These are phyloP conservation scores for Russula vinacea DNA, from an alignment of 768 basidiomycete species.

Conservation along the genomic window DNA sequence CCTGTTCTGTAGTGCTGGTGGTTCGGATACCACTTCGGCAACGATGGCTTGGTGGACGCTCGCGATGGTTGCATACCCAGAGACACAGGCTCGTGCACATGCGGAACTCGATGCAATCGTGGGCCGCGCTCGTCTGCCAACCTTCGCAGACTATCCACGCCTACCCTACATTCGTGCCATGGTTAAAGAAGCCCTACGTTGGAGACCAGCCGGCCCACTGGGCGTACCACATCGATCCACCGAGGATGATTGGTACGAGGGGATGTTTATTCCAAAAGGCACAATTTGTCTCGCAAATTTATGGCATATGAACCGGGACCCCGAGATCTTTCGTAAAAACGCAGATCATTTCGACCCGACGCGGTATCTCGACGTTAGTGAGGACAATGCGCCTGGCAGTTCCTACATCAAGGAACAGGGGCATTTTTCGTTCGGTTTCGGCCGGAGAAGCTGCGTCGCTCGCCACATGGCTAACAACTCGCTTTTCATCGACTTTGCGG, in stretches of 20 bases:
- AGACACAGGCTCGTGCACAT: slow-evolving; percentile 1
- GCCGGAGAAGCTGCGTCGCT: slow-evolving; percentile 23
- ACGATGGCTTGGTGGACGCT: background rate
- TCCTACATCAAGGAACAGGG: slow-evolving; percentile 3
- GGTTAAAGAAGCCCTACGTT: background rate
- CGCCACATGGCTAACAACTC: slow-evolving; percentile 30
- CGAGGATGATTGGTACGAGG: slow-evolving; percentile 4
- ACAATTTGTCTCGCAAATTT: background rate
- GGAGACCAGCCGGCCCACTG: background rate
- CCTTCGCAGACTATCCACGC: background rate
- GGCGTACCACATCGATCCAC: background rate
- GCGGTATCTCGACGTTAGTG: background rate
- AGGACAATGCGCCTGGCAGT: background rate
- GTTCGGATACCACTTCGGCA: background rate
- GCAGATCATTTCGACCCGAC: background rate
- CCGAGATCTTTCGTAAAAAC: background rate
- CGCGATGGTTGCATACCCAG: background rate
- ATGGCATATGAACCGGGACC: background rate
- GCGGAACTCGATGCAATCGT: background rate
- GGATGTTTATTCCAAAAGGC: slow-evolving; percentile 5
- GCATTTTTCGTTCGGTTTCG: slow-evolving; percentile 34
- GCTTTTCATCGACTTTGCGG: slow-evolving; percentile 37
- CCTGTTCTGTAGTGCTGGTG: background rate
- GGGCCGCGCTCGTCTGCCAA: background rate
- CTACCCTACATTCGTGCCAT: slow-evolving; percentile 9